These are phyloP conservation scores for Exophiala phaeomuriformis DNA, from an alignment of 2,329 filamentous ascomycete genomes.

Conservation along the genomic window DNA sequence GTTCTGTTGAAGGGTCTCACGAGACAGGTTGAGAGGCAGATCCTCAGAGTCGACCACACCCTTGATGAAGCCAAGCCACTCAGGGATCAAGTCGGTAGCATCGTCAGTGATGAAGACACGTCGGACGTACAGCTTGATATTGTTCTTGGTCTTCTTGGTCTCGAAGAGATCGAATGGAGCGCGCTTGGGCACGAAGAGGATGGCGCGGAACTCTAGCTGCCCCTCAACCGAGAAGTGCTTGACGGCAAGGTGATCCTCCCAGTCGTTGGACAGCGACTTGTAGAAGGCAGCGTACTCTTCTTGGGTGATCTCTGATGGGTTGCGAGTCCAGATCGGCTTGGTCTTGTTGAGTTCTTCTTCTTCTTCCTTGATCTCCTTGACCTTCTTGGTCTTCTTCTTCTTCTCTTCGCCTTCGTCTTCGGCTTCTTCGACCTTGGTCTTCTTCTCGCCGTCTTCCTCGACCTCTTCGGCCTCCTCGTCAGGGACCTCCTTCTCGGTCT, in stretches of 20 bases:
- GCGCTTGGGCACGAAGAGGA: constrained; percentile 99
- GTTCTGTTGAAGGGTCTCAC: constrained; percentile 99
- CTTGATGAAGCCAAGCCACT: constrained; percentile 99
- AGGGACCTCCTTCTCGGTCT: constrained; percentile 97
- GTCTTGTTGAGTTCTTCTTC: constrained; percentile 99
- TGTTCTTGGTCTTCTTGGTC: constrained; percentile 99
- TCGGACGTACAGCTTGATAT: constrained; percentile 99
- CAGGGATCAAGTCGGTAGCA: constrained; percentile 95
- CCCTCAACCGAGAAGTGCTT: constrained; percentile 99
- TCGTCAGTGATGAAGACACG: constrained; percentile 99
- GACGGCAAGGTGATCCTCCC: constrained; percentile 98
- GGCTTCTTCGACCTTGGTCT: constrained; percentile 90
- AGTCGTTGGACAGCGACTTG: constrained; percentile 99
- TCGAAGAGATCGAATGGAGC: constrained; percentile 99
- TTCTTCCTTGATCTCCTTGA: constrained; percentile 98
- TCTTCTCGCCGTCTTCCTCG: constrained; percentile 74
- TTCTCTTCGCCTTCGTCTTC: constrained; percentile 83
- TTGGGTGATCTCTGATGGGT: constrained; percentile 85
- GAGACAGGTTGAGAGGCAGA: constrained; percentile 96
- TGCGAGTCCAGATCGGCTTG: constrained; percentile 99
- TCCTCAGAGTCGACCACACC: constrained; percentile 99
- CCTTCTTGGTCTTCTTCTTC: constrained; percentile 96
- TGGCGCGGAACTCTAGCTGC: constrained; percentile 99
- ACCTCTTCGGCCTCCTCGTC: constrained; percentile 84
- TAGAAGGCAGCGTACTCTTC: constrained; percentile 99